phyloP scores from a whole-genome alignment of 129 eudicot genomes.

The Cynara cardunculus region DNA sequence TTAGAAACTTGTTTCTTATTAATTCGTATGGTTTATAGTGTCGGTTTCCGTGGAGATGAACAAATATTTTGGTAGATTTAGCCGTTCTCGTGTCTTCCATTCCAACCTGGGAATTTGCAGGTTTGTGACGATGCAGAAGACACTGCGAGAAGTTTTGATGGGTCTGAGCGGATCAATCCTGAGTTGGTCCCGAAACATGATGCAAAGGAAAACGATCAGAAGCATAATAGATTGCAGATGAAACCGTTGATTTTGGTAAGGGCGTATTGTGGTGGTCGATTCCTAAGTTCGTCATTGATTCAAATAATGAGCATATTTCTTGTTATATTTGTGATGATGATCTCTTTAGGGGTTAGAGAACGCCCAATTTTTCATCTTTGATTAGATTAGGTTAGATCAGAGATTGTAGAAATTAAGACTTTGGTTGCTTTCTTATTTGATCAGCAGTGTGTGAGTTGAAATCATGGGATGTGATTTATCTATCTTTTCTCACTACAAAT shows the following conservation, averaged over 20 bases:
- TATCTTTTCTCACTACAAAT: not conserved
- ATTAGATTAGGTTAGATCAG: not conserved
- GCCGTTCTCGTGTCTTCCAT: not conserved
- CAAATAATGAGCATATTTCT: conserved; percentile 29
- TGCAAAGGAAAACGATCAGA: not conserved
- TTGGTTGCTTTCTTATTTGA: not conserved
- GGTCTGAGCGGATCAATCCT: not conserved
- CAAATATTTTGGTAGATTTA: not conserved
- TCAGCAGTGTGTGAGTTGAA: not conserved
- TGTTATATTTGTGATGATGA: conserved; percentile 32
- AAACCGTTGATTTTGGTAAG: conserved; percentile 16
- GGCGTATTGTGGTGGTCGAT: conserved; percentile 5
- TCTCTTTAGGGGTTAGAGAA: conserved; percentile 36
- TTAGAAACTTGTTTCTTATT: not conserved
- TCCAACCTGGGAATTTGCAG: conserved; percentile 12
- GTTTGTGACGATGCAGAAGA: conserved; percentile 25
- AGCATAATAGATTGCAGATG: conserved; percentile 13
- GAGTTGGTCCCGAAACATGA: not conserved
- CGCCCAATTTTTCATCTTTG: conserved; percentile 29
- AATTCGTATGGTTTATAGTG: not conserved
- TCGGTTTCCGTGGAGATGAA: not conserved
- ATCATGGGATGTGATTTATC: not conserved
- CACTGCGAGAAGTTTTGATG: not conserved
- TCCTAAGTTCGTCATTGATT: conserved; percentile 20
- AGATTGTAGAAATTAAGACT: conserved; percentile 11